Evolutionary conservation across 129 eudicot species (phyloP), one percentile per base, ranked within the genome.

Genomic region (Oenanthe sinensis): DNA sequence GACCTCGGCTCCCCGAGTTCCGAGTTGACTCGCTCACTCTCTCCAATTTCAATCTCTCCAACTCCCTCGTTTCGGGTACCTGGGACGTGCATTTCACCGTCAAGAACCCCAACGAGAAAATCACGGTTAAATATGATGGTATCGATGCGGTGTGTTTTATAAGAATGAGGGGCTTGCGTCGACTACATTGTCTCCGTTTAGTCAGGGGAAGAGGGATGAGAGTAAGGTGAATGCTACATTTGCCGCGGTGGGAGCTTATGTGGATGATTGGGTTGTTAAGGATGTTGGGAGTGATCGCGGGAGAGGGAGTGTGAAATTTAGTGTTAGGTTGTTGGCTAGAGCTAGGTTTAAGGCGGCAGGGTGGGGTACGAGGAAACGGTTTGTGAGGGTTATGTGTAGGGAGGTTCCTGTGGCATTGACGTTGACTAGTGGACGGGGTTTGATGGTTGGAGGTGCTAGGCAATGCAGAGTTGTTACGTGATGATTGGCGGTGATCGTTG

Each of bases 1-100:
- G 97, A 33, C 98, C 98, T 12, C 88, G 87, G 26, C 78, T 91
- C 74, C 98, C 97, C 30, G 76, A 84, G 62, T 89, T 94, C 85
- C 89, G 89, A 19, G 83, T 94, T 67, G 81, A 89, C 36, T 76
- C 90, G 33, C 74, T 88, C 60, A 49, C 87, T 28, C 74, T 91
- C 42, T 63, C 93, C 33, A 85, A 90, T 83, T 81, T 94, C 81
- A 85, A 82, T 17, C 4, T 83, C 45, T 77, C 90, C 30, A 58
- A 50, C 37, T 78, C 90, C 24, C 71, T 83, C 17, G 49, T 88
- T 45, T 77, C 98, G 6, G 92, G 82, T 9, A 84, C 85, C n/a
- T 94, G 89, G 84, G 87, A 82, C 3, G 75, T 87, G 40, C 69
- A 73, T 1, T 78, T 91, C 63, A 84, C 90, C 14, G 96, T 81